phyloP scores from a whole-genome alignment of 371 early-diverging fungal species.

The Umbelopsis sp. region DNA sequence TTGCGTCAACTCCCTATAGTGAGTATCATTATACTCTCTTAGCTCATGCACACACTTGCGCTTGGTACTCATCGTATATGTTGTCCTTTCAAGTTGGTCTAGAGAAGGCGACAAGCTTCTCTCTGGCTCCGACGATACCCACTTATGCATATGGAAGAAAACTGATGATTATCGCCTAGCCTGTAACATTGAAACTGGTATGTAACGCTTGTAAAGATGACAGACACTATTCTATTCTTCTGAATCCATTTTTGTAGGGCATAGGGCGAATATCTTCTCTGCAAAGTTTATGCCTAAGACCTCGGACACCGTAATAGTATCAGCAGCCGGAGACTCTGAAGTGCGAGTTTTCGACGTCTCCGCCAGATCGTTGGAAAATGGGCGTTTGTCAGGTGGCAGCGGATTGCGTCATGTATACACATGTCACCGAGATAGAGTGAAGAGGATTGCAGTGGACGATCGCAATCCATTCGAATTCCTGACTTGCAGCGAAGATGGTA shows the following conservation, averaged over 20 bases:
- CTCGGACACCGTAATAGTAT: slow-evolving; percentile 62
- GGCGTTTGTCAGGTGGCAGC: slow-evolving; percentile 6
- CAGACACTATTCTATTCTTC: neutral
- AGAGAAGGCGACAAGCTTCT: slow-evolving; percentile 56
- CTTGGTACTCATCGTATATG: slow-evolving; percentile 7
- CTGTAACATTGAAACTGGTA: slow-evolving; percentile 33
- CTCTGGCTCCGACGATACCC: slow-evolving; percentile 72
- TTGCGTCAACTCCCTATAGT: slow-evolving; percentile 79
- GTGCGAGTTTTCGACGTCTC: slow-evolving; percentile 68
- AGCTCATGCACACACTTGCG: slow-evolving; percentile 23
- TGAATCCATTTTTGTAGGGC: slow-evolving; percentile 42
- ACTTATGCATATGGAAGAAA: slow-evolving; percentile 57
- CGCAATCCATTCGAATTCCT: slow-evolving; percentile 59
- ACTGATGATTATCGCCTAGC: slow-evolving; percentile 34
- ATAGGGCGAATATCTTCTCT: slow-evolving; percentile 77
- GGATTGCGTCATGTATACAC: slow-evolving; percentile 43
- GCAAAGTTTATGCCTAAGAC: slow-evolving; percentile 72
- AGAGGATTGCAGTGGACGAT: slow-evolving; percentile 51
- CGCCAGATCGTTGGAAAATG: slow-evolving; percentile 18
- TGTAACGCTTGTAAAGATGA: slow-evolving; percentile 7
- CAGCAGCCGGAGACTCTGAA: slow-evolving; percentile 71
- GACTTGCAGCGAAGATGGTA: slow-evolving; percentile 72
- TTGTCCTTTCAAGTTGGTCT: slow-evolving; percentile 55
- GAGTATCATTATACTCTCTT: slow-evolving; percentile 24
- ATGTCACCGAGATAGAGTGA: slow-evolving; percentile 62